Percentiles rank a stretch among this genome's conserved stretches.
Evolutionary conservation across 345 rosid genomes (phyloP).

Genomic region (Heritiera fomes): DNA sequence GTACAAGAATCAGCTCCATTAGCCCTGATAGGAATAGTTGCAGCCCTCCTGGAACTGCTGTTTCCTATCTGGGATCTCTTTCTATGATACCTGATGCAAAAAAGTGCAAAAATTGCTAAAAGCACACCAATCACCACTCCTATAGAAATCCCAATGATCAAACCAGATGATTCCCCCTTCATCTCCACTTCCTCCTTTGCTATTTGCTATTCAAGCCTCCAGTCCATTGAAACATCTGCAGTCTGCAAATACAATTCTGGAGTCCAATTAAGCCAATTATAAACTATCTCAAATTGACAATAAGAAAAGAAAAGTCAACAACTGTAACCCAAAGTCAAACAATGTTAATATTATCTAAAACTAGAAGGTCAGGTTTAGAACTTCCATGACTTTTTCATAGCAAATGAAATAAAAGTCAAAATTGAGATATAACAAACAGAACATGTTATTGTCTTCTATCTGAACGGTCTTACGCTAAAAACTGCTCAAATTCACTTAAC

Average conservation of each 20-base stretch:
- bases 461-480: constrained; percentile 16
- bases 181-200: constrained; percentile 40
- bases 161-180: constrained; percentile 77
- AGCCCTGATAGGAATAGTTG: constrained; percentile 69
- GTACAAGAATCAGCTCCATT: constrained; percentile 78
- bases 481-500: not conserved
- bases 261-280: constrained; percentile 25
- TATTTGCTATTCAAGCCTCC: constrained; percentile 38
- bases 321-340: constrained; percentile 2
- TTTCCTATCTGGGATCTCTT: constrained; percentile 84
- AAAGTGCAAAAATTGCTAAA: constrained; percentile 63
- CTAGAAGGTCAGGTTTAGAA: constrained; percentile 25
- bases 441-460: constrained; percentile 15
- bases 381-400: not conserved
- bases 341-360: constrained; percentile 8
- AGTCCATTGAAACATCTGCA: constrained; percentile 54
- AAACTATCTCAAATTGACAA: not conserved
- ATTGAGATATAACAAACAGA: constrained; percentile 9
- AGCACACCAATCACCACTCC: constrained; percentile 93
- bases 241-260: constrained; percentile 35
- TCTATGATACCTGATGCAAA: constrained; percentile 67
- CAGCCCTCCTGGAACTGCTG: constrained; percentile 84
- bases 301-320: not conserved
- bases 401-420: constrained; percentile 27
- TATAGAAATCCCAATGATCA: constrained; percentile 84